Conservation (phyloP, 2,329 filamentous ascomycete species). For the Alternaria postmessia region DNA sequence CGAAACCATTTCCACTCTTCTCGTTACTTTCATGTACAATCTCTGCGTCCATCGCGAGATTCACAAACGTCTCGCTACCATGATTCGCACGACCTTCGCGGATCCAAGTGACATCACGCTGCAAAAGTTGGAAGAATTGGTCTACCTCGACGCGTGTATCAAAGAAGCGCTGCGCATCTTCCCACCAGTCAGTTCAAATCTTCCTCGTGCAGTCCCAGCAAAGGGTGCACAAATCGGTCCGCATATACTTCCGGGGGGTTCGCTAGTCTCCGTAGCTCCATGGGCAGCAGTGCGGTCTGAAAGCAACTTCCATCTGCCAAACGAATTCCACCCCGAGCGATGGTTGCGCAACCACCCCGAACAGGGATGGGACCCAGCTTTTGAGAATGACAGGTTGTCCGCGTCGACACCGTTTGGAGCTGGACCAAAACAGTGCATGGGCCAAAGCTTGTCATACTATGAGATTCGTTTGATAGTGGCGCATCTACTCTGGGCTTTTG, state of each 20-base stretch:
- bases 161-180: neutral
- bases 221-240: neutral
- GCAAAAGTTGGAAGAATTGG: neutral
- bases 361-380: neutral
- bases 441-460: neutral
- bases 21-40: neutral
- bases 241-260: neutral
- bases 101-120: neutral
- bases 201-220: neutral
- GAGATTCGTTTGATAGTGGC: neutral
- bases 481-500: neutral
- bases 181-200: neutral
- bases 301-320: neutral
- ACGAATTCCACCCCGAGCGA: conserved; percentile 1
- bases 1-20: neutral
- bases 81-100: neutral
- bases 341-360: conserved; percentile 2
- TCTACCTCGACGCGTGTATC: neutral
- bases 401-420: neutral
- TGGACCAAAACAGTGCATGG: neutral
- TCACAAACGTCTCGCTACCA: neutral
- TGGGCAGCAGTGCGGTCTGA: conserved; percentile 1
- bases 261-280: neutral
- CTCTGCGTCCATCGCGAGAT: neutral
- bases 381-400: neutral